A percentile compares a stretch with the other conserved stretches of the same genome.
These are phyloP conservation scores for Psidium friedrichsthalianum DNA, from an alignment of 345 rosid genomes.

Conservation along the genomic window DNA sequence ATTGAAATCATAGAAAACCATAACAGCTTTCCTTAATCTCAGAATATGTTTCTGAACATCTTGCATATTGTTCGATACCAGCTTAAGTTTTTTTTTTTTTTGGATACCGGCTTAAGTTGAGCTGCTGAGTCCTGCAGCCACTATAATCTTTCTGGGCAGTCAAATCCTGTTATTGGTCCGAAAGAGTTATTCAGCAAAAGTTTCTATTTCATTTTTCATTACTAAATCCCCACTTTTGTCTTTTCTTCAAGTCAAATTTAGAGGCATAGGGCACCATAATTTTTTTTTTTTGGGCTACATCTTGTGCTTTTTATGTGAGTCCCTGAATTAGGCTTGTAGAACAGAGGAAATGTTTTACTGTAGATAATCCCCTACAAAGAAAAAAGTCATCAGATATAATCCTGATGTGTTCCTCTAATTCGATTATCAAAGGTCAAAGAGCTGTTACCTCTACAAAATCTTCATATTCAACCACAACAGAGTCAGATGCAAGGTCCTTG, in stretches of 20 bases:
- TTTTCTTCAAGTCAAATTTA: neutral
- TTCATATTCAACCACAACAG: conserved; percentile 51
- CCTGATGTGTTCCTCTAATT: neutral
- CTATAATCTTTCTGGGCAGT: neutral
- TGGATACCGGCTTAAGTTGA: neutral
- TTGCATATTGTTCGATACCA: neutral
- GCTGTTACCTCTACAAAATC: conserved; percentile 71
- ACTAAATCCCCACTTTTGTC: neutral
- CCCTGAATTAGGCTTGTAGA: neutral
- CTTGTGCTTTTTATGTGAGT: neutral
- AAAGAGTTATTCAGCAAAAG: neutral
- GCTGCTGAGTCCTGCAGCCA: neutral
- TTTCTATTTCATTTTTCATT: neutral
- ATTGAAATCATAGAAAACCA: neutral
- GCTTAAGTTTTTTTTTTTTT: neutral
- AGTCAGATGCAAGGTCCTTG: conserved; percentile 33
- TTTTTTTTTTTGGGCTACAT: neutral
- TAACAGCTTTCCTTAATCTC: neutral
- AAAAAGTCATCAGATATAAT: neutral
- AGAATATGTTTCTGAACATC: neutral
- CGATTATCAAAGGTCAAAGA: neutral
- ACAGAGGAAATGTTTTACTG: neutral
- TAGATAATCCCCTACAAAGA: neutral
- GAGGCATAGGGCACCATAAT: neutral
- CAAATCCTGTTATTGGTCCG: neutral